Evolutionary conservation across 108 stramenopile genomes (phyloP), one percentile per base, ranked within the genome.

Genomic region (Nannochloropsis salina): DNA sequence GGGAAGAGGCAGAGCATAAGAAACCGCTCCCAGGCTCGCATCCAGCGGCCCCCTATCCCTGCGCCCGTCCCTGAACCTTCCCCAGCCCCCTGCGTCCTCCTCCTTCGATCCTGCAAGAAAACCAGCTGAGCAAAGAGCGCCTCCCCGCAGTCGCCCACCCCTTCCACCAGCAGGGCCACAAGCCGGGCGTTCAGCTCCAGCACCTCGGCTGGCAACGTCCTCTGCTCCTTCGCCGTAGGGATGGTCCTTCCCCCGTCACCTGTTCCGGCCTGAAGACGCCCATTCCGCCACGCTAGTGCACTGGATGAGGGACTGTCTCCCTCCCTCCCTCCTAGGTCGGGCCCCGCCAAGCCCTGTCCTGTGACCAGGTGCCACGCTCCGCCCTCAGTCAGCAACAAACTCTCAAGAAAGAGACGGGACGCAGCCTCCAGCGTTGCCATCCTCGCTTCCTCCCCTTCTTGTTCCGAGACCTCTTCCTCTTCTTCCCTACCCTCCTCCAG

Each of bases 101-200:
- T 74, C 8, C 6, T 74, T n/a, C 61, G 15, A 1, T 15, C 61
- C 61, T 4, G 20, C 31, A 31, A 31, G n/a, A n/a, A 15, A 4
- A n/a, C 61, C 3, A 74, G 61, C 15, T n/a, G 61, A 74, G 20
- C 61, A 15, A 1, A 74, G n/a, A 74, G 61, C 20, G 61, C 61
- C 61, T 74, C 61, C 3, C 15, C 61, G 8, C 61, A 74, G n/a
- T 74, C 61, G 61, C 61, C 61, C 61, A 74, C 61, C 61, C 61
- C 61, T n/a, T 74, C 61, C 61, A 74, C 61, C n/a, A 74, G 61
- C 61, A 74, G n/a, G 15, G 61, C 61, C 61, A 74, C 61, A 15
- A 74, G n/a, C 20, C 61, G 61, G 20, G 61, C 61, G 8, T 74
- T 74, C 20, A 15, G 15, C 61, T 74, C 61, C 61, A 74, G n/a